Conservation (phyloP, 2,329 filamentous ascomycete species). For the Fusarium miscanthi region DNA sequence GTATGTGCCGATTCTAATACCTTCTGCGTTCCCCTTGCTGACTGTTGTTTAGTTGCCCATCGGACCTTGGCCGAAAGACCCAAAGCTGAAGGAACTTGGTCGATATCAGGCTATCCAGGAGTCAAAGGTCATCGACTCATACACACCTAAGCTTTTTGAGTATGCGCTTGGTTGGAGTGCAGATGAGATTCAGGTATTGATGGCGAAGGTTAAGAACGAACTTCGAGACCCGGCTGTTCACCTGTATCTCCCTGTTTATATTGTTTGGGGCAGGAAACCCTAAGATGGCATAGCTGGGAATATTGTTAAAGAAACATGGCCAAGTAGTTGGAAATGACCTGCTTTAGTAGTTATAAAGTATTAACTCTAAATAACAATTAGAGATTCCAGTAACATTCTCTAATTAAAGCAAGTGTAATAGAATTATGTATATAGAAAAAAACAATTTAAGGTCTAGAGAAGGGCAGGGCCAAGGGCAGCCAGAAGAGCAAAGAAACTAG, state of each 20-base stretch:
- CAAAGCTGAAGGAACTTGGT: constrained; percentile 23
- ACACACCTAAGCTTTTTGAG: constrained; percentile 30
- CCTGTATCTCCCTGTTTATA: constrained; percentile 25
- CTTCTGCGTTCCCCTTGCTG: neutral
- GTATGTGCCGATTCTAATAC: neutral
- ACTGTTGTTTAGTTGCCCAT: constrained; percentile 7
- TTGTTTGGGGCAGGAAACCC: constrained; percentile 27
- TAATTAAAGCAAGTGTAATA: neutral
- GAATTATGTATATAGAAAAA: neutral
- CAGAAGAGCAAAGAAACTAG: constrained; percentile 28
- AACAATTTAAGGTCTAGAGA: constrained; percentile 10
- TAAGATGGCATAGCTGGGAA: too few relatives aligned
- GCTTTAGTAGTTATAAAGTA: too few relatives aligned
- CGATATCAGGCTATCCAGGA: constrained; percentile 21
- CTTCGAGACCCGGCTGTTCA: constrained; percentile 25
- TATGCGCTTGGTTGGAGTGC: constrained; percentile 27
- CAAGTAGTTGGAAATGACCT: too few relatives aligned
- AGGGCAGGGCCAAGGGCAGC: constrained; percentile 25
- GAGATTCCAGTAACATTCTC: neutral
- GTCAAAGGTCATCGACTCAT: constrained; percentile 22
- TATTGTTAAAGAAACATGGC: too few relatives aligned
- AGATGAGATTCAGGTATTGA: constrained; percentile 24
- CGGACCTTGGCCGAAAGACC: constrained; percentile 17
- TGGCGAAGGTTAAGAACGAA: constrained; percentile 33
- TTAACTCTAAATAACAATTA: too few relatives aligned